Evolutionary conservation across 139 green algal genomes (phyloP), one percentile per base, ranked within the genome.

Genomic region (Chlorella sorokiniana): DNA sequence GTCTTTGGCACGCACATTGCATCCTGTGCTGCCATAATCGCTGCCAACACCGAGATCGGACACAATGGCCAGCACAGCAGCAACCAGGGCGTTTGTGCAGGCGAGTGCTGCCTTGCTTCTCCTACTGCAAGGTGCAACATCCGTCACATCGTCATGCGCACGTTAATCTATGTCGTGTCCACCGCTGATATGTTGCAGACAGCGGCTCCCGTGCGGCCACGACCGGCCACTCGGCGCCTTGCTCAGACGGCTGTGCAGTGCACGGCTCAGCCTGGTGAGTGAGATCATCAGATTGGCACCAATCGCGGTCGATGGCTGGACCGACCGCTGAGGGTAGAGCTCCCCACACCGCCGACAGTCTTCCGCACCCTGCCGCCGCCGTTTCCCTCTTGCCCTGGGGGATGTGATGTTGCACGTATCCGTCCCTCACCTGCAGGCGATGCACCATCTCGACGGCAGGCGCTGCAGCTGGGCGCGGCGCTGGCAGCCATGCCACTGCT

Each of bases 381-480:
- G 29, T 5, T 23, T n/a, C 8, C 7, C 64, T 44, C 33, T 3
- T 10, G 6, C 64, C 2, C 35, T 42, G 33, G 22, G 4, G 10
- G 16, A 14, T 37, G n/a, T 20, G n/a, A n/a, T 23, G n/a, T 8
- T 68, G 61, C n/a, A 1, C 29, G n/a, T 6, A 20, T 40, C 6
- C 14, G 22, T 52, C 29, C 29, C 25, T 33, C 42, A 37, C 14
- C 1, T 65, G 48, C 71, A 78, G 71, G 63, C 48, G 71, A 64
- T 33, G 71, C 33, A n/a, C 51, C 62, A 45, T 64, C 76, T 11
- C 83, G 84, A 23, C 78, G 84, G 35, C 69, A 88, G 68, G 61
- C 84, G 4, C 84, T 88, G 45, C 76, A 88, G 74, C 71, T 88
- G 29, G 84, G 54, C 35, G 67, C 63, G 7, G 27, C 37, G n/a